These are phyloP conservation scores for Huiozyma naganishii DNA, from an alignment of 805 yeast species.

Conservation along the genomic window DNA sequence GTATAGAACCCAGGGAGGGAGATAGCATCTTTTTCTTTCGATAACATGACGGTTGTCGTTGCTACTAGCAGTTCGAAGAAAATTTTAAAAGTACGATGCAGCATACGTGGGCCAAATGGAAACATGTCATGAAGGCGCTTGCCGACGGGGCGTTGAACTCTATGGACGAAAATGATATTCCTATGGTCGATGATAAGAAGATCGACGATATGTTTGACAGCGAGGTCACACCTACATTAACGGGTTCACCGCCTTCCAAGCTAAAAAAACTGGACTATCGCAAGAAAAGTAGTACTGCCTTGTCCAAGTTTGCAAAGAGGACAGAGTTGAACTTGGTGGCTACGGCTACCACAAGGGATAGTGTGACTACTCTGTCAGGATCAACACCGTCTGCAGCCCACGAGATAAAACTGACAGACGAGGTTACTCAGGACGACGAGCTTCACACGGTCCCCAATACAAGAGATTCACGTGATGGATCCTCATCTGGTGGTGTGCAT, in stretches of 20 bases:
- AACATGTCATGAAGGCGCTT: slow-evolving; percentile 10
- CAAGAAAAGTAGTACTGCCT: no score
- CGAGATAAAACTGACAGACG: slow-evolving; percentile 20
- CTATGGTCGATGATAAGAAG: slow-evolving; percentile 11
- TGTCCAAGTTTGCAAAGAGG: neutral
- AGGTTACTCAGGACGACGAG: slow-evolving; percentile 1
- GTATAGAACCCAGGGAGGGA: no score
- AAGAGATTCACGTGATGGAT: neutral
- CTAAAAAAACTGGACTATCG: no score
- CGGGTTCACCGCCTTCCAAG: no score
- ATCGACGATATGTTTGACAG: slow-evolving; percentile 15
- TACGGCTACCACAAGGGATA: neutral
- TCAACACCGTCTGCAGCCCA: neutral
- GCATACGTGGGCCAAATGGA: slow-evolving; percentile 16
- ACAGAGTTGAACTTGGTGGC: neutral
- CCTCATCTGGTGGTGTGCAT: no score
- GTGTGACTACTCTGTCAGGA: neutral
- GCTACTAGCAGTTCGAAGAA: neutral
- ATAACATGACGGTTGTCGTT: no score
- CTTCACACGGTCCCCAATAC: neutral
- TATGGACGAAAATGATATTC: slow-evolving; percentile 8
- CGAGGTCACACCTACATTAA: neutral
- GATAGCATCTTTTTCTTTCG: no score
- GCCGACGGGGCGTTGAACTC: slow-evolving; percentile 15
- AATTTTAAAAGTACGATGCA: slow-evolving; percentile 5